phyloP scores from a whole-genome alignment of 441 rosid genomes.

The Pelargonium myrrhifolium region DNA sequence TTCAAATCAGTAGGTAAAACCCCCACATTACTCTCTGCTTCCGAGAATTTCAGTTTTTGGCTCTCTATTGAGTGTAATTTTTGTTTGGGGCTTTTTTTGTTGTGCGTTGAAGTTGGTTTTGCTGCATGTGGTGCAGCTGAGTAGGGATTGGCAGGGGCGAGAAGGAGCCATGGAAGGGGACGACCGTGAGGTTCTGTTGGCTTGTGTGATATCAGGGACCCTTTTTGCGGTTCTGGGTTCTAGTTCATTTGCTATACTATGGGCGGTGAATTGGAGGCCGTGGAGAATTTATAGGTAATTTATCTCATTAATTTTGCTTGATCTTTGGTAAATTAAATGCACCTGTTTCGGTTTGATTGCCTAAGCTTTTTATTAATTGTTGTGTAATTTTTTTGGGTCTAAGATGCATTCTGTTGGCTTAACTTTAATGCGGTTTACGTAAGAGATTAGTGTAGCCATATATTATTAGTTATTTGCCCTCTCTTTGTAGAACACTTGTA shows the following conservation, averaged over 20 bases:
- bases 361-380: slow-evolving; percentile 3
- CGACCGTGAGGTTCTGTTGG: slow-evolving; percentile 51
- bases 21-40: slow-evolving; percentile 18
- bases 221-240: slow-evolving; percentile 71
- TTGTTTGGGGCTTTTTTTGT: background rate
- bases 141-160: slow-evolving; percentile 26
- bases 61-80: background rate
- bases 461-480: background rate
- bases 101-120: slow-evolving; percentile 10
- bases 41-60: slow-evolving; percentile 16
- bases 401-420: slow-evolving; percentile 11
- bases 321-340: slow-evolving; percentile 13
- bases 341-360: slow-evolving; percentile 14
- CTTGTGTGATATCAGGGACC: slow-evolving; percentile 83
- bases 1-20: slow-evolving; percentile 43
- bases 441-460: slow-evolving; percentile 1
- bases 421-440: slow-evolving; percentile 14
- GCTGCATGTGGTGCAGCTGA: slow-evolving; percentile 22
- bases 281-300: slow-evolving; percentile 94
- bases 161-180: slow-evolving; percentile 79
- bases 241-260: slow-evolving; percentile 77
- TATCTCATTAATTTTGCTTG: slow-evolving; percentile 14
- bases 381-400: slow-evolving; percentile 3
- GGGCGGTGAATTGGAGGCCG: slow-evolving; percentile 99
- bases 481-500: background rate